A percentile compares a stretch with the other conserved stretches of the same genome.
Conservation (phyloP, 129 eudicot genomes). For the Flaveria ramosissima region DNA sequence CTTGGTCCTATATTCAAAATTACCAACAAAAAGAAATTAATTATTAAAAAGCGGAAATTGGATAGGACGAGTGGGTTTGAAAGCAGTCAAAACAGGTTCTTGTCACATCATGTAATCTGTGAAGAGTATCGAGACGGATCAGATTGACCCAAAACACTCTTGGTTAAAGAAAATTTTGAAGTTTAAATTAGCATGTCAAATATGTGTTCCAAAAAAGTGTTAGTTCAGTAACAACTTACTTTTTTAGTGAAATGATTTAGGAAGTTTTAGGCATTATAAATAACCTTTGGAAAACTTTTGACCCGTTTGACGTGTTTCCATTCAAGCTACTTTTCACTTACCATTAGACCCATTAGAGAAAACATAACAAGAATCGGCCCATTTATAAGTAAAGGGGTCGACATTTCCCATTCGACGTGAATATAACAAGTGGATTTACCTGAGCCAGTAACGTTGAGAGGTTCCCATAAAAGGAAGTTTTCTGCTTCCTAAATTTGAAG, state of each 20-base stretch:
- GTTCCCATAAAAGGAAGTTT: slow-evolving; percentile 39
- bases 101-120: not conserved
- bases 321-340: not conserved
- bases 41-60: not conserved
- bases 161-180: not conserved
- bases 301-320: not conserved
- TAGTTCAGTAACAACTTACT: not conserved
- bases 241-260: not conserved
- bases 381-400: not conserved
- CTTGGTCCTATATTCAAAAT: slow-evolving; percentile 39
- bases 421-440: slow-evolving; percentile 44
- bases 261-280: not conserved
- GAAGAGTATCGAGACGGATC: not conserved
- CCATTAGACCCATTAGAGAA: not conserved
- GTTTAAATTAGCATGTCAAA: not conserved
- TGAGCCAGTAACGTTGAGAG: slow-evolving; percentile 38
- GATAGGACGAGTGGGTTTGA: not conserved
- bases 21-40: slow-evolving; percentile 1
- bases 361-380: not conserved
- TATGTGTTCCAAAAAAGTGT: not conserved
- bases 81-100: not conserved
- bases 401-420: not conserved
- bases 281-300: not conserved
- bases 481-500: slow-evolving; percentile 49
- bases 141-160: not conserved